phyloP scores from a whole-genome alignment of 2,329 filamentous ascomycete species.

The Fusarium keratoplasticum region DNA sequence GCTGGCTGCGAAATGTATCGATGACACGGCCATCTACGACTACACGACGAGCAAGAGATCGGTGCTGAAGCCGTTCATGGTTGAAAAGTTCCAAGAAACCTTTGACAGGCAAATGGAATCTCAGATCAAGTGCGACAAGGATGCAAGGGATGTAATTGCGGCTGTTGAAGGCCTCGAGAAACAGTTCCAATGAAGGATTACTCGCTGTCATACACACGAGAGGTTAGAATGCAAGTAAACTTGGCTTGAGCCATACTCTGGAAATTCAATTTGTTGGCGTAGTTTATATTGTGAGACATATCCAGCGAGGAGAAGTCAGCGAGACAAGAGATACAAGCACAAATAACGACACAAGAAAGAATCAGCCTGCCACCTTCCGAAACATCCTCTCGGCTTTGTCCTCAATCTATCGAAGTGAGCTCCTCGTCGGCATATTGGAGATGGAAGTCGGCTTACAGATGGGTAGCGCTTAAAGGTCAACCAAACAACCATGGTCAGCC shows the following conservation, averaged over 20 bases:
- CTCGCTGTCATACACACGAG: not conserved
- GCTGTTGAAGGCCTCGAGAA: not conserved
- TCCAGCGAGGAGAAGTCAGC: not conserved
- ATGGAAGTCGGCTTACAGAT: not conserved
- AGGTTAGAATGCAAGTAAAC: not conserved
- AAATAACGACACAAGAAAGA: not conserved
- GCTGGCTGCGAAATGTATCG: slow-evolving; percentile 22
- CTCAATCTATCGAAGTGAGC: not conserved
- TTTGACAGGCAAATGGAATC: slow-evolving; percentile 3
- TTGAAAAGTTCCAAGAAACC: slow-evolving; percentile 23
- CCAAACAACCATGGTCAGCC: not conserved
- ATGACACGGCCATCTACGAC: slow-evolving; percentile 31
- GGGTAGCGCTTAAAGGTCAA: not conserved
- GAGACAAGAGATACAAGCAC: not conserved
- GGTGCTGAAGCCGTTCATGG: slow-evolving; percentile 28
- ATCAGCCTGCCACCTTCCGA: not conserved
- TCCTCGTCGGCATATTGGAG: not conserved
- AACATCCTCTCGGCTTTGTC: not conserved
- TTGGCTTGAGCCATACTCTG: not conserved
- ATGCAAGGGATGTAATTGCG: not conserved
- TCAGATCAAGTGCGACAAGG: not conserved
- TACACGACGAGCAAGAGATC: slow-evolving; percentile 17
- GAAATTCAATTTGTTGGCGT: not conserved
- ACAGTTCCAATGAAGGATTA: not conserved
- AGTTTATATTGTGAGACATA: not conserved